Percentiles rank a stretch among this genome's conserved stretches.
phyloP scores from a whole-genome alignment of 257 asterid genomes.

The Solanum raphanifolium region DNA sequence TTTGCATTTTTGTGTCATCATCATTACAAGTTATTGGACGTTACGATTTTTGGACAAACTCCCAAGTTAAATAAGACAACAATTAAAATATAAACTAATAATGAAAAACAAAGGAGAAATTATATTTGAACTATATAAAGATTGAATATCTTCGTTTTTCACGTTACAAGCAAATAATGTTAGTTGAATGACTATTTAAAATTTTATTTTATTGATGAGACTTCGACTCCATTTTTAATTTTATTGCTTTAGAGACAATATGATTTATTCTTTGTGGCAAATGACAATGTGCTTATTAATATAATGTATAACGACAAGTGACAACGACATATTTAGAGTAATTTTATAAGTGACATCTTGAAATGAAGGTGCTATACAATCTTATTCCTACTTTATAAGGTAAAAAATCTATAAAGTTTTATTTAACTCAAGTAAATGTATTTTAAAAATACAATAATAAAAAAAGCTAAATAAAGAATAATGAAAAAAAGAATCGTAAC shows the following conservation, averaged over 20 bases:
- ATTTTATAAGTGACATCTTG: neutral
- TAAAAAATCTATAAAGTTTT: neutral
- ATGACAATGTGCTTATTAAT: neutral
- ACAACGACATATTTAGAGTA: neutral
- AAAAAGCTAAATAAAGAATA: neutral
- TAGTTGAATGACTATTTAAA: neutral
- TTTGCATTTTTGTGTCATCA: neutral
- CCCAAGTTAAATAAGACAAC: neutral
- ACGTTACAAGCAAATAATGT: neutral
- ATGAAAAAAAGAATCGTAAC: neutral
- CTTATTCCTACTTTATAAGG: neutral
- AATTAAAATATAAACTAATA: neutral
- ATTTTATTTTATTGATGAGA: neutral
- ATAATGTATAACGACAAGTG: neutral
- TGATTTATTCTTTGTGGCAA: neutral
- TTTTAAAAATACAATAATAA: rapidly evolving
- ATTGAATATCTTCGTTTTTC: neutral
- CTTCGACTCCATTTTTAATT: neutral
- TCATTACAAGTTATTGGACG: neutral
- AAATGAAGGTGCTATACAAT: neutral
- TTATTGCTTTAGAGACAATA: neutral
- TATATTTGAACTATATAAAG: neutral
- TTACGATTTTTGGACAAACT: neutral
- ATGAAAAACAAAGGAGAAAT: neutral
- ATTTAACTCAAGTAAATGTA: neutral